Conservation (phyloP, 495 filamentous ascomycete species). For the Aspergillus sclerotioniger region DNA sequence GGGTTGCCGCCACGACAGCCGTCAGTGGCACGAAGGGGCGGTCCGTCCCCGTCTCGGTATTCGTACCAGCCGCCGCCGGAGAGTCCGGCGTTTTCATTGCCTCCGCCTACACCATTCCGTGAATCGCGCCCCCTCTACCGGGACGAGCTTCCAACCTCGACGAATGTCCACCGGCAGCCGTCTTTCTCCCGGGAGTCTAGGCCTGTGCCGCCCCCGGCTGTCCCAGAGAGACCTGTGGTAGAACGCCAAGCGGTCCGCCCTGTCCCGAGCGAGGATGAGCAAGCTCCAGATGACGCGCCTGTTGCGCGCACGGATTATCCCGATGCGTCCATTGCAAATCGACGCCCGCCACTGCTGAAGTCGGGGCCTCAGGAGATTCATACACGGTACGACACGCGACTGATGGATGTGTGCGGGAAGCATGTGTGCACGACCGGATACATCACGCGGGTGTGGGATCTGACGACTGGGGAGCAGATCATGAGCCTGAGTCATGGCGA, state of each 20-base stretch:
- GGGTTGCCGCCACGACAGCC: conserved; percentile 56
- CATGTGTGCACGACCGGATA: conserved; percentile 83
- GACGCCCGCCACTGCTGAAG: conserved; percentile 73
- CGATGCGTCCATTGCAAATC: conserved; percentile 79
- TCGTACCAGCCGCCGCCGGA: conserved; percentile 11
- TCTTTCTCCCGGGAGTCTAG: conserved; percentile 33
- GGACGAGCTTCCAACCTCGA: conserved; percentile 16
- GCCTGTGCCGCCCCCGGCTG: conserved; percentile 17
- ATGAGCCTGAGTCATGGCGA: conserved; percentile 81
- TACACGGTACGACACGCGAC: conserved; percentile 79
- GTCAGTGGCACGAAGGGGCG: conserved; percentile 22
- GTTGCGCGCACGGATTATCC: conserved; percentile 62
- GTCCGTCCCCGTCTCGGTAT: conserved; percentile 35
- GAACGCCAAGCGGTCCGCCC: conserved; percentile 16
- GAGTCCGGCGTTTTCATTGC: conserved; percentile 17
- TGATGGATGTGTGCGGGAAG: conserved; percentile 84
- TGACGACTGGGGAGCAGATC: conserved; percentile 74
- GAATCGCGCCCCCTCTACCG: conserved; percentile 10
- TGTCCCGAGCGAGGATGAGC: conserved; percentile 30
- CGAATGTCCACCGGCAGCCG: conserved; percentile 27
- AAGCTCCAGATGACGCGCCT: conserved; percentile 25
- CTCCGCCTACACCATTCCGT: conserved; percentile 18
- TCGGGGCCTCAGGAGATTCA: conserved; percentile 69
- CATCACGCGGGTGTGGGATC: conserved; percentile 81
- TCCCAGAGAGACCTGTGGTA: conserved; percentile 25